A percentile compares a stretch with the other conserved stretches of the same genome.
phyloP scores from a whole-genome alignment of 306 rosid genomes.

The Cucurbita moschata region DNA sequence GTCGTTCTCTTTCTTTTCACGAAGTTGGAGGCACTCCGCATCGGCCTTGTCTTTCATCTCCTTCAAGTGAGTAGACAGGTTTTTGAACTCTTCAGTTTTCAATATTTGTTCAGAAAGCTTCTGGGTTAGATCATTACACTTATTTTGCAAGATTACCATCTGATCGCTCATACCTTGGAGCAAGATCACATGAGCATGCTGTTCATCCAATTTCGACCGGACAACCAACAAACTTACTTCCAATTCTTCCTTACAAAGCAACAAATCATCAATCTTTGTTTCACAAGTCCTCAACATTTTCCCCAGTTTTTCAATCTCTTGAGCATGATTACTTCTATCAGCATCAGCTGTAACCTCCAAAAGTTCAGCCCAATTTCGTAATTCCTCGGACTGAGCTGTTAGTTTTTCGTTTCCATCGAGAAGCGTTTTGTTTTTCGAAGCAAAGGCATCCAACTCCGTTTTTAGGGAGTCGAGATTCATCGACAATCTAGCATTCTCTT shows the following conservation, averaged over 20 bases:
- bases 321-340: conserved; percentile 19
- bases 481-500: conserved; percentile 50
- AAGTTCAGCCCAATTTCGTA: conserved; percentile 25
- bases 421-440: conserved; percentile 35
- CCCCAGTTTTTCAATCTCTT: conserved; percentile 55
- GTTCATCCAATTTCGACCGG: conserved; percentile 53
- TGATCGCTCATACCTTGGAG: conserved; percentile 49
- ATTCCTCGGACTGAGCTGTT: conserved; percentile 33
- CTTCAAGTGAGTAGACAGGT: conserved; percentile 85
- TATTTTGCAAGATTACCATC: conserved; percentile 34
- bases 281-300: conserved; percentile 33
- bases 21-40: conserved; percentile 45
- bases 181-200: conserved; percentile 27
- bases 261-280: conserved; percentile 46
- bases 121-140: conserved; percentile 43
- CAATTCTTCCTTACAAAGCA: conserved; percentile 57
- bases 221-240: conserved; percentile 58
- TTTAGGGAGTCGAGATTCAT: conserved; percentile 36
- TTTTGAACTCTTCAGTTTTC: conserved; percentile 83
- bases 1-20: conserved; percentile 66
- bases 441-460: conserved; percentile 39
- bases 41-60: conserved; percentile 87
- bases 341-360: conserved; percentile 15
- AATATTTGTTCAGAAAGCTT: conserved; percentile 80
- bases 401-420: conserved; percentile 32